These are phyloP conservation scores for Gracilaria gracilis DNA, from an alignment of 23 red algal genomes.

Conservation along the genomic window DNA sequence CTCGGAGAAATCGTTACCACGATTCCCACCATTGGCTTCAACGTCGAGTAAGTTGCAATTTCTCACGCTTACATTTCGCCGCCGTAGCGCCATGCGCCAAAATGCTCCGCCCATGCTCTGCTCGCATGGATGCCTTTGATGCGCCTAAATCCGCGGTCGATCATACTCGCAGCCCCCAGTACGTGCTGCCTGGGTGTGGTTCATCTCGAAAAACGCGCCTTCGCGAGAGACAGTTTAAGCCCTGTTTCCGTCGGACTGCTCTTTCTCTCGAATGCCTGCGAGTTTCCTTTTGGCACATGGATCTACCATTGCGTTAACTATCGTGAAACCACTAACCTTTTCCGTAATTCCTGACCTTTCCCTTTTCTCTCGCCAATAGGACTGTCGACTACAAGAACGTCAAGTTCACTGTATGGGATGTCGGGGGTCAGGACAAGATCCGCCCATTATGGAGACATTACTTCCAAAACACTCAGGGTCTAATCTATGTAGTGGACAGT, in stretches of 20 bases:
- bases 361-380: conserved; percentile 22
- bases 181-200: no score
- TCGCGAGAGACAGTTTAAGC: background rate
- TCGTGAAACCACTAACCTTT: background rate
- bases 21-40: conserved; percentile 97
- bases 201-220: no score
- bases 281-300: background rate
- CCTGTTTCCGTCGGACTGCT: background rate
- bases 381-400: conserved; percentile 99
- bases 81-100: background rate
- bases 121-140: no score
- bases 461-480: conserved; percentile 99
- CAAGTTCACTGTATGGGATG: conserved; percentile 99
- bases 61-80: background rate
- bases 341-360: background rate
- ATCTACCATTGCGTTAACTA: background rate
- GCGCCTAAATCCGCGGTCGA: no score
- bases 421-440: conserved; percentile 99
- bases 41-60: conserved; percentile 78
- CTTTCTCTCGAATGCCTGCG: background rate
- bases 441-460: conserved; percentile 93
- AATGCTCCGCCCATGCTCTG: background rate
- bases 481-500: conserved; percentile 99
- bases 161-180: no score
- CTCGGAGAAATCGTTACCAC: conserved; percentile 99